Evolutionary conservation across 2,329 filamentous ascomycete species (phyloP).

Genomic region (Elsinoe ampelina): DNA sequence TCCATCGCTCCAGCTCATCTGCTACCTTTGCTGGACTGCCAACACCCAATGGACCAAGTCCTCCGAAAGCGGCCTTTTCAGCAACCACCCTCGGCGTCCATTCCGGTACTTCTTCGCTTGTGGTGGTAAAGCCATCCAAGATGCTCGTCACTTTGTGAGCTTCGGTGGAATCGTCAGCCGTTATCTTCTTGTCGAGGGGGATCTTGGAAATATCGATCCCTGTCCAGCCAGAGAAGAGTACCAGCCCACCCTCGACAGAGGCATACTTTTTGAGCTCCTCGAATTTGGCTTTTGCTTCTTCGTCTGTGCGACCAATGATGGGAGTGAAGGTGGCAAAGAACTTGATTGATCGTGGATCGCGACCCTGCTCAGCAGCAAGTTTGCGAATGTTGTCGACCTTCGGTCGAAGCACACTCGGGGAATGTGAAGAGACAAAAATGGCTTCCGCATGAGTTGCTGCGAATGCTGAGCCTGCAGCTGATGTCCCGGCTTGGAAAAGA

Average conservation of each 20-base stretch:
- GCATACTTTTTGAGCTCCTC: slow-evolving; percentile 45
- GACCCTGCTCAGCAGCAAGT: slow-evolving; percentile 41
- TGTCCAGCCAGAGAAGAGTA: slow-evolving; percentile 49
- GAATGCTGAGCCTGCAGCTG: slow-evolving; percentile 47
- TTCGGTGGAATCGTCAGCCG: slow-evolving; percentile 45
- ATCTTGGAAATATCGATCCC: slow-evolving; percentile 52
- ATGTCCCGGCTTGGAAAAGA: slow-evolving; percentile 48
- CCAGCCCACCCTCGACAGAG: slow-evolving; percentile 45
- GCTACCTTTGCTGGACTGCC: slow-evolving; percentile 39
- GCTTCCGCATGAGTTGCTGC: slow-evolving; percentile 51
- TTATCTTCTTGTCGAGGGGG: slow-evolving; percentile 50
- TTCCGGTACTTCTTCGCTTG: slow-evolving; percentile 38
- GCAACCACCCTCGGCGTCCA: slow-evolving; percentile 40
- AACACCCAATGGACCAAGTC: slow-evolving; percentile 30
- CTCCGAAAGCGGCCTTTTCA: slow-evolving; percentile 36
- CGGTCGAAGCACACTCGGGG: slow-evolving; percentile 39
- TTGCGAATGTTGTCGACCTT: slow-evolving; percentile 46
- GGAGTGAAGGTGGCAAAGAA: slow-evolving; percentile 36
- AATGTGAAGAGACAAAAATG: slow-evolving; percentile 50
- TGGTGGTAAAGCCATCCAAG: slow-evolving; percentile 38
- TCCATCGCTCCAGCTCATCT: slow-evolving; percentile 41
- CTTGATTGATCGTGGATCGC: slow-evolving; percentile 49
- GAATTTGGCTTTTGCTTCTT: slow-evolving; percentile 45
- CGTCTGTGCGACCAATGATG: slow-evolving; percentile 28
- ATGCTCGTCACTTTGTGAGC: slow-evolving; percentile 32